phyloP scores from a whole-genome alignment of 1,284 basidiomycete genomes.

The Tranzscheliella williamsii region DNA sequence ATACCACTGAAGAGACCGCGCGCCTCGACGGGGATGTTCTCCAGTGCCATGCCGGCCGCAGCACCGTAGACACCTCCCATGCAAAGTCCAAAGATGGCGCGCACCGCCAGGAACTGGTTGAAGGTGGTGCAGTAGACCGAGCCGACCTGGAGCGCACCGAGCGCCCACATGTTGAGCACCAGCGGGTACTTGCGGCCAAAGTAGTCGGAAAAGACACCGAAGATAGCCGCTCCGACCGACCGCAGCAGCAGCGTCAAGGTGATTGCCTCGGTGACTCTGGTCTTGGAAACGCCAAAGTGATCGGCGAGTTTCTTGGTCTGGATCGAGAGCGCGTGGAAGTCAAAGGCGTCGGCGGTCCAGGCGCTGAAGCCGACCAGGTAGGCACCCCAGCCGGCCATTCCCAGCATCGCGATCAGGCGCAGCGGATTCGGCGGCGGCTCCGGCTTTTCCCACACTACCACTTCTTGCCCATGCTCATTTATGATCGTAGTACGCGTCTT shows the following conservation, averaged over 20 bases:
- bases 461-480: slow-evolving; percentile 33
- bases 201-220: slow-evolving; percentile 34
- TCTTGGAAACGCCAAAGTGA: slow-evolving; percentile 39
- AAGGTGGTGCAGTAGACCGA: slow-evolving; percentile 29
- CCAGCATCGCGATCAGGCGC: slow-evolving; percentile 16
- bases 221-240: slow-evolving; percentile 43
- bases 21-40: slow-evolving; percentile 37
- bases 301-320: slow-evolving; percentile 37
- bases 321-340: slow-evolving; percentile 44
- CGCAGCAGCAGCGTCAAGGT: slow-evolving; percentile 41
- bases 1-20: slow-evolving; percentile 44
- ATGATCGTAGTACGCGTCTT: slow-evolving; percentile 20
- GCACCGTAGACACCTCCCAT: slow-evolving; percentile 45
- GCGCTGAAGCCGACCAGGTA: slow-evolving; percentile 39
- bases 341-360: slow-evolving; percentile 38
- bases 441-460: slow-evolving; percentile 22
- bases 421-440: slow-evolving; percentile 27
- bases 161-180: slow-evolving; percentile 38
- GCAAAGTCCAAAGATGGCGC: slow-evolving; percentile 42
- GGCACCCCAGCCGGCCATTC: slow-evolving; percentile 27
- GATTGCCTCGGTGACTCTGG: slow-evolving; percentile 35
- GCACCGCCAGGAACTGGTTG: slow-evolving; percentile 41
- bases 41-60: slow-evolving; percentile 25
- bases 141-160: slow-evolving; percentile 41
- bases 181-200: slow-evolving; percentile 65